These are phyloP conservation scores for Scleroderma citrinum DNA, from an alignment of 768 basidiomycete species.

Conservation along the genomic window DNA sequence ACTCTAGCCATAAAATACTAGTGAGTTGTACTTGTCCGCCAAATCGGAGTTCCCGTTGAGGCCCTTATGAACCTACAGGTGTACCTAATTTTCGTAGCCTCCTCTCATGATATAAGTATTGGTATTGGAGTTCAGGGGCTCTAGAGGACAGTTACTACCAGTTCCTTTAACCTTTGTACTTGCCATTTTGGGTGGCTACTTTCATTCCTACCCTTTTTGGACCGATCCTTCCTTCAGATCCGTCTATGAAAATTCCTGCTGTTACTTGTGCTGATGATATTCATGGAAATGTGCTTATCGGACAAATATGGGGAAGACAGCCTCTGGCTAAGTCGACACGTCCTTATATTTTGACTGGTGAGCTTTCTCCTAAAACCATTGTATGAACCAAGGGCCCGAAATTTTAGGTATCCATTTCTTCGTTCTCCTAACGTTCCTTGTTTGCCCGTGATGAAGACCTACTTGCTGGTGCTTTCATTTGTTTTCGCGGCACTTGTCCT, in stretches of 20 bases:
- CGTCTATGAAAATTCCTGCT: slow-evolving; percentile 1
- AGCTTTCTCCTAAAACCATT: slow-evolving; percentile 7
- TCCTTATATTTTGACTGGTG: no score
- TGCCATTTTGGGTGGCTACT: slow-evolving; percentile 25
- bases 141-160: not conserved
- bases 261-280: slow-evolving; percentile 21
- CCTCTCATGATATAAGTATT: not conserved
- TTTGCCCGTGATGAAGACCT: slow-evolving; percentile 20
- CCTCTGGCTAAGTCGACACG: no score
- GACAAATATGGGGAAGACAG: slow-evolving; percentile 1
- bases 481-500: slow-evolving; percentile 37
- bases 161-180: slow-evolving; percentile 8
- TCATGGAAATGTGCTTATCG: slow-evolving; percentile 18
- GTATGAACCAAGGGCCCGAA: not conserved
- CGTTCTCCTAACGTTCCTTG: slow-evolving; percentile 3
- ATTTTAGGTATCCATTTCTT: slow-evolving; percentile 10
- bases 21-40: no score
- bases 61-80: no score
- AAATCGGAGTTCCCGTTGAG: no score
- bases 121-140: not conserved
- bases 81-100: no score
- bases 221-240: slow-evolving; percentile 10
- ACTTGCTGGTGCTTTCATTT: slow-evolving; percentile 38
- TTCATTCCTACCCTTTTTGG: slow-evolving; percentile 22
- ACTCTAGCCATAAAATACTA: no score